phyloP scores from a whole-genome alignment of 2,329 filamentous ascomycete species.

The Penicillium freii region DNA sequence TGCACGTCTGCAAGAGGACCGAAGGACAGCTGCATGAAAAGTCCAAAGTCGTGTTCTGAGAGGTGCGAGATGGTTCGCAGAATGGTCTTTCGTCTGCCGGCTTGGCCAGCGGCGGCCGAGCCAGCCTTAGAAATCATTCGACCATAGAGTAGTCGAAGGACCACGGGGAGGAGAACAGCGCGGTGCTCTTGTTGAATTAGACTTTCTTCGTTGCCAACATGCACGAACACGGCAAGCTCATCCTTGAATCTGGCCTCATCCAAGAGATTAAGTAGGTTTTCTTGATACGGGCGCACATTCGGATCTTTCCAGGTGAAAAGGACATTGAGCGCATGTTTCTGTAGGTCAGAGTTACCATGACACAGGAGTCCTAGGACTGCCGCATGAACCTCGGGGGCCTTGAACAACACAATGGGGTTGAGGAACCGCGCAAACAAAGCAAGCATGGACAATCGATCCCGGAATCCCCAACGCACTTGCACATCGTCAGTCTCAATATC shows the following conservation, averaged over 20 bases:
- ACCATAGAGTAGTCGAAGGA: conserved; percentile 85
- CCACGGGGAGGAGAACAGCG: conserved; percentile 72
- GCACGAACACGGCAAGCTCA: conserved; percentile 84
- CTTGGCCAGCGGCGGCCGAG: conserved; percentile 62
- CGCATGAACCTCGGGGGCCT: conserved; percentile 70
- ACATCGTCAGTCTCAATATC: conserved; percentile 18
- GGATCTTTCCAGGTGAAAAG: conserved; percentile 86
- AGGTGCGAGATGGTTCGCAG: conserved; percentile 79
- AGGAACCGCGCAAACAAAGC: conserved; percentile 77
- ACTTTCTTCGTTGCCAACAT: conserved; percentile 63
- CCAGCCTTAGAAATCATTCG: conserved; percentile 81
- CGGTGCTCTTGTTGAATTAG: conserved; percentile 73
- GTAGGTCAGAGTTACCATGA: conserved; percentile 87
- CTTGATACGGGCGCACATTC: conserved; percentile 72
- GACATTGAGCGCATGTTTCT: conserved; percentile 78
- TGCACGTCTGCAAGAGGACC: conserved; percentile 64
- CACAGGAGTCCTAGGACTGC: conserved; percentile 72
- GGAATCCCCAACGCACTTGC: conserved; percentile 44
- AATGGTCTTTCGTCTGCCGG: conserved; percentile 69
- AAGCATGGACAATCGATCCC: conserved; percentile 80
- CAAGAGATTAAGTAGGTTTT: conserved; percentile 79
- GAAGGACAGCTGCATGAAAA: conserved; percentile 79
- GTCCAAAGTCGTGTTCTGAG: conserved; percentile 68
- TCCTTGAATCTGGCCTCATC: conserved; percentile 92
- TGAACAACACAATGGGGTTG: conserved; percentile 82